Evolutionary conservation across 2,329 filamentous ascomycete genomes (phyloP), one percentile per base, ranked within the genome.

Genomic region (Penicillium sumatraense): DNA sequence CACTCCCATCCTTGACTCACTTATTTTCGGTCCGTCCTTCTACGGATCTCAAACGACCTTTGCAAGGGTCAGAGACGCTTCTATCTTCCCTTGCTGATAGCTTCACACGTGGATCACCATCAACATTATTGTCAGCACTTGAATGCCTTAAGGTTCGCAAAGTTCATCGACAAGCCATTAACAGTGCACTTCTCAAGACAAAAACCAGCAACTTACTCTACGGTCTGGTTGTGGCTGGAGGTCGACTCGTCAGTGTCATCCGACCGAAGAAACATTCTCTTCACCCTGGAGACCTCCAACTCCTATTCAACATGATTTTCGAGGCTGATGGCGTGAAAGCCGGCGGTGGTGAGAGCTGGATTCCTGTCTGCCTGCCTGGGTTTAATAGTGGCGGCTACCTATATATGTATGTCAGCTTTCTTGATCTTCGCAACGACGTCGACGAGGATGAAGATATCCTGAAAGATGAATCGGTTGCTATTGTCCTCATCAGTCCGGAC

Each of bases 231-330:
- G 93, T 97, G 14, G 95, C 95, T 4, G 92, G 93, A 11, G 93
- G 93, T 5, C 89, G 89, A 67, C 87, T 99, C 5, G 95, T 99
- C 61, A 97, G 93, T 70, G 96, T 99, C 33, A 89, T 98, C 14
- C 84, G 95, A 33, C 96, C 96, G 5, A 93, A 96, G 64, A 91
- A 95, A 54, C 95, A 99, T 73, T 97, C 93, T 0, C 81, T 99
- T 2, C 96, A 99, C 66, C 95, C 96, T 0, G 93, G 93, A 60
- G 95, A 99, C 71, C 81, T 99, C 21, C 93, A 97, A 69, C 84
- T 99, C 42, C 93, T 99, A 57, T 99, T 99, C 81, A 98, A 98
- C 70, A 99, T 99, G 96, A 86, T 99, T 2, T 99, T 99, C 67
- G 93, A 96, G 76, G 95, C 93, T 2, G 91, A 91, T 46, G 89